These are phyloP conservation scores for Coemansia sp. DNA, from an alignment of 192 early-diverging fungal species.

Conservation along the genomic window DNA sequence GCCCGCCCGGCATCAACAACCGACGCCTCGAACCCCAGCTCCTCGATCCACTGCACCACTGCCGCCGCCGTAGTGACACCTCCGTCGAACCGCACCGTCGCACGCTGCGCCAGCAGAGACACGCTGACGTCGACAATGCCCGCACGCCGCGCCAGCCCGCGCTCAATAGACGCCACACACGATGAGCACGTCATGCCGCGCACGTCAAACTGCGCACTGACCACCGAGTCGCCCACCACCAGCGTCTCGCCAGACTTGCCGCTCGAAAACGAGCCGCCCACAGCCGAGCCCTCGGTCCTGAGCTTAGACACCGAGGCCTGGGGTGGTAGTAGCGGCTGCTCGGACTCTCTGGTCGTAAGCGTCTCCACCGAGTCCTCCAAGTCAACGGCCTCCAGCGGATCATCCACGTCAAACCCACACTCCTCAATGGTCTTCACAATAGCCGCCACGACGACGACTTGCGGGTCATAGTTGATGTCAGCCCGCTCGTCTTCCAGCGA, in stretches of 20 bases:
- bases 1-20: conserved; percentile 53
- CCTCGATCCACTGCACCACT: conserved; percentile 70
- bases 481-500: conserved; percentile 60
- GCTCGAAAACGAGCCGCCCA: conserved; percentile 54
- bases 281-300: conserved; percentile 9
- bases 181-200: conserved; percentile 96
- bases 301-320: neutral
- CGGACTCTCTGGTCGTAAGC: neutral
- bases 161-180: conserved; percentile 88
- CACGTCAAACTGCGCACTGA: conserved; percentile 64
- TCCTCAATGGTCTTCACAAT: conserved; percentile 63
- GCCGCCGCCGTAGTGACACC: conserved; percentile 43
- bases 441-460: neutral
- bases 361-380: neutral
- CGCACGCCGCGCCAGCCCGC: conserved; percentile 57
- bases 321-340: neutral
- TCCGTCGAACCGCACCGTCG: conserved; percentile 68
- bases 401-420: conserved; percentile 60
- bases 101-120: conserved; percentile 81
- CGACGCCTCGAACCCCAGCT: conserved; percentile 74
- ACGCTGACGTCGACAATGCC: conserved; percentile 81
- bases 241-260: conserved; percentile 47
- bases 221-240: conserved; percentile 13
- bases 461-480: conserved; percentile 59
- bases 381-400: neutral